phyloP scores from a whole-genome alignment of 208 protist species.

The Acanthamoeba sp. region DNA sequence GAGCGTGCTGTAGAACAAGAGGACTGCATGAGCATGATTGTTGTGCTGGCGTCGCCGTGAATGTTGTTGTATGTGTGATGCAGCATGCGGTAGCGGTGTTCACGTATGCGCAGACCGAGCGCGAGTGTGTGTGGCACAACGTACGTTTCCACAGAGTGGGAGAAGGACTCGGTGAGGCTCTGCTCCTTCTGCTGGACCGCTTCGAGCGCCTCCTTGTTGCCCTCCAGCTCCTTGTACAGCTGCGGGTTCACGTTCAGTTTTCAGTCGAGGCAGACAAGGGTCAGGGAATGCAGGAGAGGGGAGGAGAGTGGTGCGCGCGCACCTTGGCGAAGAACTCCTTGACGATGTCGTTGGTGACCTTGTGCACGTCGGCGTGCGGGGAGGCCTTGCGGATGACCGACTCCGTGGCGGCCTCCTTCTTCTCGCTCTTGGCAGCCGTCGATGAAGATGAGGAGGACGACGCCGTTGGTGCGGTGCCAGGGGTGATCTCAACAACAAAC shows the following conservation, averaged over 20 bases:
- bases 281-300: not conserved
- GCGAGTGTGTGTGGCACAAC: not conserved
- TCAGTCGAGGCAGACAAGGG: not conserved
- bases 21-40: not conserved
- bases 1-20: not conserved
- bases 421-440: not conserved
- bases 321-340: conserved; percentile 14
- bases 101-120: too few relatives aligned
- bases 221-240: conserved; percentile 45
- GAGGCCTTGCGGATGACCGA: conserved; percentile 28
- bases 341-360: conserved; percentile 15
- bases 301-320: not conserved
- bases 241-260: not conserved
- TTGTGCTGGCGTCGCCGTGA: too few relatives aligned
- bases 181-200: conserved; percentile 17
- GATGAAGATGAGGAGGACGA: conserved; percentile 12
- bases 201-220: not conserved
- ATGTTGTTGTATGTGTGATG: too few relatives aligned
- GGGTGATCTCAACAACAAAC: conserved; percentile 23
- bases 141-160: conserved; percentile 17
- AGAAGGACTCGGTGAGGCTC: conserved; percentile 43
- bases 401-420: not conserved
- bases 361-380: conserved; percentile 25
- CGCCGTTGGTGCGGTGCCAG: not conserved
- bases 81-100: too few relatives aligned